Evolutionary conservation across 805 yeast genomes (phyloP).

Genomic region (Lipomyces anomalus): DNA sequence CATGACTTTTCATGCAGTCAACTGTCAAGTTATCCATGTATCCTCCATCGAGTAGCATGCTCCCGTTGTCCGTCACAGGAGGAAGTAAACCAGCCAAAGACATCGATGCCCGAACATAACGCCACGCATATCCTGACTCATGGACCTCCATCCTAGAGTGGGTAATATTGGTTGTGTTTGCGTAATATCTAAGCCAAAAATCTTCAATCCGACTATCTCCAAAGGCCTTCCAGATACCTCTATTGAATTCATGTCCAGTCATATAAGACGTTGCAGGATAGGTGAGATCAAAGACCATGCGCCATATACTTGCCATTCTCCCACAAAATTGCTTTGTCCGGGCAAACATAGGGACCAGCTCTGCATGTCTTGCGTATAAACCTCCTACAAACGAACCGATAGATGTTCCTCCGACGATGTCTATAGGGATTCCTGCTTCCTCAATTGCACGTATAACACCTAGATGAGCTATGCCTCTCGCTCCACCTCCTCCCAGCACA

Average conservation of each 20-base stretch:
- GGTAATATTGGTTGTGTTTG: slow-evolving; percentile 92
- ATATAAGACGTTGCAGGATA: slow-evolving; percentile 92
- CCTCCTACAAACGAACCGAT: slow-evolving; percentile 97
- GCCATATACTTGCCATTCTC: slow-evolving; percentile 79
- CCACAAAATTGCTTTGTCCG: slow-evolving; percentile 80
- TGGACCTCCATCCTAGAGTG: slow-evolving; percentile 94
- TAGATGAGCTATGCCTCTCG: slow-evolving; percentile 86
- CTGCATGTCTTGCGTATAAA: slow-evolving; percentile 85
- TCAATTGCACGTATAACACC: slow-evolving; percentile 90
- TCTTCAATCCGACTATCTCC: slow-evolving; percentile 92
- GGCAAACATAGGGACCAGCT: slow-evolving; percentile 84
- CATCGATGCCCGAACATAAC: slow-evolving; percentile 94
- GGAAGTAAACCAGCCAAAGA: slow-evolving; percentile 91
- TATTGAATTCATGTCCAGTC: slow-evolving; percentile 93
- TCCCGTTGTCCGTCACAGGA: slow-evolving; percentile 79
- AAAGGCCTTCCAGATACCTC: slow-evolving; percentile 96
- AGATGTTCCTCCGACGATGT: slow-evolving; percentile 91
- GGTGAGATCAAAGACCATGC: slow-evolving; percentile 76
- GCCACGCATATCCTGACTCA: slow-evolving; percentile 88
- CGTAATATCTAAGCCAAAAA: slow-evolving; percentile 84
- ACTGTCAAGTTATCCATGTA: slow-evolving; percentile 93
- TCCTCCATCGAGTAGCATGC: slow-evolving; percentile 94
- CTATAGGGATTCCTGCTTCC: slow-evolving; percentile 89
- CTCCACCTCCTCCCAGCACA: slow-evolving; percentile 97
- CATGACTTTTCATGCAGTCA: slow-evolving; percentile 74